phyloP scores from a whole-genome alignment of 805 yeast species.

The Candida sithepensis region DNA sequence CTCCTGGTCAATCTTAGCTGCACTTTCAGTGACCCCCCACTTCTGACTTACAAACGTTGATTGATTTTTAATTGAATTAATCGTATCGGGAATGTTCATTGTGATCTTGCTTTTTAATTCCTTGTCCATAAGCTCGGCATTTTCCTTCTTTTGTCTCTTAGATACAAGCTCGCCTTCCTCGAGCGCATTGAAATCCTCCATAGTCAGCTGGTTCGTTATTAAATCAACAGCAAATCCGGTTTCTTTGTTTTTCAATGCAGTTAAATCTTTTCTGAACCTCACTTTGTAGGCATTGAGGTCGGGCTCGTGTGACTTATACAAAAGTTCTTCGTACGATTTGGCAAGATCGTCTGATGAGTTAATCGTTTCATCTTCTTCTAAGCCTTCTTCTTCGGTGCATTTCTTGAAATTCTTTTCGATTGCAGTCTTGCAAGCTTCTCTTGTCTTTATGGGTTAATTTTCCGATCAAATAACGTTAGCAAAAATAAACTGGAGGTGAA shows the following conservation, averaged over 20 bases:
- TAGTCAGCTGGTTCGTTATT: slow-evolving; percentile 14
- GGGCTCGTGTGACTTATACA: slow-evolving; percentile 14
- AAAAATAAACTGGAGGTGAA: too few relatives aligned
- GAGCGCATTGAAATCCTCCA: slow-evolving; percentile 21
- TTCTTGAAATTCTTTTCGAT: slow-evolving; percentile 16
- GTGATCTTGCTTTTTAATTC: slow-evolving; percentile 29
- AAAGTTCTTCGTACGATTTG: slow-evolving; percentile 21
- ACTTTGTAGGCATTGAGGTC: slow-evolving; percentile 22
- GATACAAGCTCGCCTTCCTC: slow-evolving; percentile 25
- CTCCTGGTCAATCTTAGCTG: slow-evolving; percentile 30
- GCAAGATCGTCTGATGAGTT: slow-evolving; percentile 10
- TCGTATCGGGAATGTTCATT: slow-evolving; percentile 23
- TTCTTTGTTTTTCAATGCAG: slow-evolving; percentile 26
- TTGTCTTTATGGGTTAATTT: too few relatives aligned
- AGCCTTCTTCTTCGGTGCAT: slow-evolving; percentile 1
- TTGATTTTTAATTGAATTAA: slow-evolving; percentile 24
- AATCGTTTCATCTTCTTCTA: background rate
- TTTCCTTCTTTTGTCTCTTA: slow-evolving; percentile 24
- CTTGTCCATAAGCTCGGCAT: slow-evolving; percentile 26
- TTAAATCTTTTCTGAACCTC: slow-evolving; percentile 30
- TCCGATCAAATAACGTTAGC: background rate
- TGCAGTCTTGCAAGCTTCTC: slow-evolving; percentile 23
- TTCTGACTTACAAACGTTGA: slow-evolving; percentile 28
- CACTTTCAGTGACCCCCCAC: slow-evolving; percentile 34
- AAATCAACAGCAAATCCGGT: slow-evolving; percentile 23